These are phyloP conservation scores for Rhynchosporium agropyri DNA, from an alignment of 2,329 filamentous ascomycete genomes.

Conservation along the genomic window DNA sequence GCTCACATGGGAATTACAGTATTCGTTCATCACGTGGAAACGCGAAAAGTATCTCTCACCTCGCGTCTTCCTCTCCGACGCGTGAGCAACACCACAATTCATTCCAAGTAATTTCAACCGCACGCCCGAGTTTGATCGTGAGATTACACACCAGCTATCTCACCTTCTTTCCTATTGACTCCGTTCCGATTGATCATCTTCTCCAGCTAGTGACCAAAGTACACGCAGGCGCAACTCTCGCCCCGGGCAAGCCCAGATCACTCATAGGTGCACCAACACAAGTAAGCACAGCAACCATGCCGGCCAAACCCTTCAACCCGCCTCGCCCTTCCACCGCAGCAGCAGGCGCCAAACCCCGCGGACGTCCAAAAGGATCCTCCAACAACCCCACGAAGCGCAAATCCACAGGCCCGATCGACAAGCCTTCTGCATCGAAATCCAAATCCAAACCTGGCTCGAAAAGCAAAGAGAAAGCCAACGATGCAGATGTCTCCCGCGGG, in stretches of 20 bases:
- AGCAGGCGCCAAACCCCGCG: constrained; percentile 19
- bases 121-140: neutral
- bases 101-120: neutral
- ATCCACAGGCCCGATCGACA: neutral
- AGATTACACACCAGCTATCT: neutral
- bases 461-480: constrained; percentile 12
- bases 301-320: constrained; percentile 41
- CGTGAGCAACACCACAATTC: neutral
- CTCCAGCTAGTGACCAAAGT: neutral
- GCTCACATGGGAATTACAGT: neutral
- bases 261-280: no score
- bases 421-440: constrained; percentile 17
- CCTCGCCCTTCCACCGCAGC: constrained; percentile 32
- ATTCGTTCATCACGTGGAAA: constrained; percentile 6
- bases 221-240: neutral
- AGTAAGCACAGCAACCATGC: constrained; percentile 28
- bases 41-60: neutral
- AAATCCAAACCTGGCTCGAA: neutral
- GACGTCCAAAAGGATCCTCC: constrained; percentile 23
- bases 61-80: neutral
- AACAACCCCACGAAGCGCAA: constrained; percentile 18
- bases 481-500: neutral
- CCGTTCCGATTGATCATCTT: no score
- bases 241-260: no score
- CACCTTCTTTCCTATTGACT: no score